Evolutionary conservation across 371 early-diverging fungal species (phyloP).

Genomic region (Rhizopus delemar): DNA sequence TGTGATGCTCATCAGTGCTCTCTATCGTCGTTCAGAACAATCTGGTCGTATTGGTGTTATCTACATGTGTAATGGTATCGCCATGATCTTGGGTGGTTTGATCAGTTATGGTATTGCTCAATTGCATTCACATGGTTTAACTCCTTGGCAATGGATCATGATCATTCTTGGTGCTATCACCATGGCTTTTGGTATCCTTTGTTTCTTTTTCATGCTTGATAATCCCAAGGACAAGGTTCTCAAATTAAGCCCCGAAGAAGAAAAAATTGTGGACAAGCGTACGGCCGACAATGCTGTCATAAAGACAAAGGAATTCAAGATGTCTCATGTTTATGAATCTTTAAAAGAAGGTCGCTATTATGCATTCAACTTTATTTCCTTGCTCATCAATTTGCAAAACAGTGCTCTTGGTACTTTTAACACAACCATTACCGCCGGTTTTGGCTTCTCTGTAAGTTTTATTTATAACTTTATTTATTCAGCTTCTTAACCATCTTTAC

Average conservation of each 20-base stretch:
- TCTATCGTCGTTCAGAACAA: slow-evolving; percentile 28
- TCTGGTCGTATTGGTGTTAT: slow-evolving; percentile 15
- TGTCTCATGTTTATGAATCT: slow-evolving; percentile 33
- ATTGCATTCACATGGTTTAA: slow-evolving; percentile 37
- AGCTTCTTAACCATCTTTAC: not conserved
- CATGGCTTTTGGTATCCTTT: slow-evolving; percentile 15
- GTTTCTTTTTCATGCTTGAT: slow-evolving; percentile 25
- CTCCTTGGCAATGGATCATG: slow-evolving; percentile 53
- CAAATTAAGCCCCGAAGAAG: slow-evolving; percentile 21
- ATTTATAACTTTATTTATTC: no score
- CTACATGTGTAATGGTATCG: slow-evolving; percentile 23
- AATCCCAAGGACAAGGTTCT: slow-evolving; percentile 20
- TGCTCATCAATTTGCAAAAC: slow-evolving; percentile 42
- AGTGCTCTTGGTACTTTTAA: slow-evolving; percentile 40
- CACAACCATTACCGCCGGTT: slow-evolving; percentile 37
- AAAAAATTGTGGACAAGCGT: slow-evolving; percentile 27
- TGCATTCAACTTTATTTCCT: slow-evolving; percentile 25
- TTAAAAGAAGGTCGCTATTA: slow-evolving; percentile 30
- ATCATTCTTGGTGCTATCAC: slow-evolving; percentile 25
- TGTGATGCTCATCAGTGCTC: slow-evolving; percentile 14
- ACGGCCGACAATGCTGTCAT: slow-evolving; percentile 35
- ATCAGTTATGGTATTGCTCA: slow-evolving; percentile 53
- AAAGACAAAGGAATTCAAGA: slow-evolving; percentile 27
- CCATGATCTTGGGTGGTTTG: slow-evolving; percentile 58
- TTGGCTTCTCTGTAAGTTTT: slow-evolving; percentile 41